Conservation (phyloP, 2,329 filamentous ascomycete genomes). For the Botrytis aclada region DNA sequence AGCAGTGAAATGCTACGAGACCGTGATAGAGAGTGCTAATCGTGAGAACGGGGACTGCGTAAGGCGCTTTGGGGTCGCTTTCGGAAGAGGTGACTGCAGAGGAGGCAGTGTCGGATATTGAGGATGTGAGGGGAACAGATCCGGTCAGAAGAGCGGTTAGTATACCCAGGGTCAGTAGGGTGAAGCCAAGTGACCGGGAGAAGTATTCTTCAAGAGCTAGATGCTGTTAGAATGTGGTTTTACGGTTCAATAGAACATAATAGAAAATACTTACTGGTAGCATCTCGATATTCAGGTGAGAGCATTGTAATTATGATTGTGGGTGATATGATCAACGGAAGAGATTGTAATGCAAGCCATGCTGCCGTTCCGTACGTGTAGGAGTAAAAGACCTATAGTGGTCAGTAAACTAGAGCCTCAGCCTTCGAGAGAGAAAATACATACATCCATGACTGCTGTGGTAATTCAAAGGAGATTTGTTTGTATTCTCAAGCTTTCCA, state of each 20-base stretch:
- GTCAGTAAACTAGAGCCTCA: not conserved
- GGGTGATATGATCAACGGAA: constrained; percentile 54
- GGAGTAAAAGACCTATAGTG: constrained; percentile 46
- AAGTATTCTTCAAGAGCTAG: constrained; percentile 62
- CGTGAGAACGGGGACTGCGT: constrained; percentile 57
- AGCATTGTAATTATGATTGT: constrained; percentile 59
- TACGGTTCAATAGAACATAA: constrained; percentile 11
- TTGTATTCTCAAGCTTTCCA: not conserved
- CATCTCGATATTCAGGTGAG: constrained; percentile 53
- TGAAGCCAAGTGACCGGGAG: constrained; percentile 56
- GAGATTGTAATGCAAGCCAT: constrained; percentile 48
- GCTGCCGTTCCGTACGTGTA: constrained; percentile 52
- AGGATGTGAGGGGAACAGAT: constrained; percentile 55
- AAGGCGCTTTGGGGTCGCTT: constrained; percentile 49
- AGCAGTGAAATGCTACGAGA: constrained; percentile 54
- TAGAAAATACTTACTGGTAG: constrained; percentile 46
- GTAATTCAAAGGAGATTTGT: not conserved
- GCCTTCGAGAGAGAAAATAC: not conserved
- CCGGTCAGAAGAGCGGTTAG: constrained; percentile 61
- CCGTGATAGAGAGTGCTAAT: constrained; percentile 59
- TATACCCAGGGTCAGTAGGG: constrained; percentile 54
- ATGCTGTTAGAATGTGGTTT: constrained; percentile 11
- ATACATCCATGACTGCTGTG: constrained; percentile 12
- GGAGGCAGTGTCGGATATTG: constrained; percentile 32
- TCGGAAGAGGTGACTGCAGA: constrained; percentile 43